Percentiles rank a stretch among this genome's conserved stretches.
phyloP scores from a whole-genome alignment of 768 basidiomycete genomes.

The Phaeotremella skinneri region DNA sequence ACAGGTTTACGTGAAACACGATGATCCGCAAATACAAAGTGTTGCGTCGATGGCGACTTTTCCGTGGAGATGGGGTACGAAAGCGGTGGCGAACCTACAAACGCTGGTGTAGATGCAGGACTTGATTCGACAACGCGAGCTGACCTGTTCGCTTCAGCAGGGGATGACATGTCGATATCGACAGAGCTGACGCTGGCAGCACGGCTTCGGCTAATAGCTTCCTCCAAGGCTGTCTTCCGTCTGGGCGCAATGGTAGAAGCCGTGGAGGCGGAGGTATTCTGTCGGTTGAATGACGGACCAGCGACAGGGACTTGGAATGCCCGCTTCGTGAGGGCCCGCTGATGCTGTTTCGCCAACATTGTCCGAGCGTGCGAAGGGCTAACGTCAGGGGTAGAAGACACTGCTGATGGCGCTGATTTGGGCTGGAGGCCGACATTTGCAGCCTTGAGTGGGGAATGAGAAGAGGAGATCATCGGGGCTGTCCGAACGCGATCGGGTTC shows the following conservation, averaged over 20 bases:
- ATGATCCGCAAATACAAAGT: neutral
- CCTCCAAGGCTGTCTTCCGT: constrained; percentile 36
- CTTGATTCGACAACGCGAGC: too few relatives aligned
- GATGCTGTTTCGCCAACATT: constrained; percentile 40
- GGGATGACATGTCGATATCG: neutral
- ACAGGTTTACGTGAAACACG: neutral
- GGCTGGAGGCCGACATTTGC: neutral
- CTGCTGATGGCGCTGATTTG: neutral
- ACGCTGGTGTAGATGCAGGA: neutral
- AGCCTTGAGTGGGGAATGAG: constrained; percentile 9
- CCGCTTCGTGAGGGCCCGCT: constrained; percentile 32
- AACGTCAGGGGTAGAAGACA: constrained; percentile 1
- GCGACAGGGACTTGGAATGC: constrained; percentile 36
- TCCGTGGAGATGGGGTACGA: constrained; percentile 25
- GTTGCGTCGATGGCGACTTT: constrained; percentile 13
- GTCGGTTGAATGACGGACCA: constrained; percentile 6
- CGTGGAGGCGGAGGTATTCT: neutral
- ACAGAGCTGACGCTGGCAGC: constrained; percentile 26
- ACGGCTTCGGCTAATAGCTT: constrained; percentile 38
- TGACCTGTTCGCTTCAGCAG: neutral
- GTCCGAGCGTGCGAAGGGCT: constrained; percentile 33
- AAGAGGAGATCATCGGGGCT: neutral
- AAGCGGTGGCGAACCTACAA: constrained; percentile 11
- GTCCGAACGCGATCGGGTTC: constrained; percentile 5
- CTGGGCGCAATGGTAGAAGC: constrained; percentile 15